Evolutionary conservation across 179 eudicot genomes (phyloP), one percentile per base, ranked within the genome.

Genomic region (Dionaea muscipula): DNA sequence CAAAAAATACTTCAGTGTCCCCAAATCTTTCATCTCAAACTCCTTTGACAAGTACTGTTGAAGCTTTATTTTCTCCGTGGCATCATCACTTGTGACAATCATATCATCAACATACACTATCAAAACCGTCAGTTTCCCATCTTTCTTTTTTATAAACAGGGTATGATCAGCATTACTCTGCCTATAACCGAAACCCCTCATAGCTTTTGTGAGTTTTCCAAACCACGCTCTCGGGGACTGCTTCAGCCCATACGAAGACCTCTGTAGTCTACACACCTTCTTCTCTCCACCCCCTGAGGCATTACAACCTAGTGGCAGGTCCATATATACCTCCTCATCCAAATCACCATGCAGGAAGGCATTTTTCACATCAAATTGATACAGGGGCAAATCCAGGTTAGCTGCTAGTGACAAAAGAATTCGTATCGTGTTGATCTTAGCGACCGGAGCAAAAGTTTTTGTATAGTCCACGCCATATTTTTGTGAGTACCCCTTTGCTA

Each of bases 381-480:
- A n/a, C 15, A 50, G n/a, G 18, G 5, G n/a, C 33, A 3, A 50
- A 23, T 50, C 40, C 25, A 52, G 20, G 41, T 52, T 27, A 2
- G 43, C 11, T 28, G 43, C 41, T 2, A 52, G 41, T 15, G 38
- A 52, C 25, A 52, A 52, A 2, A 52, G 31, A 14, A 52, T 41
- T 52, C 24, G 39, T 5, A 52, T 19, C 31, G 56, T 52, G 16
- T 52, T 51, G 55, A 51, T 33, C 20, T 52, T 52, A 14, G 56
- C n/a, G n/a, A n/a, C n/a, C n/a, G n/a, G n/a, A n/a, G n/a, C n/a
- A n/a, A n/a, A n/a, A n/a, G n/a, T n/a, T 41, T 19, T 23, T 33
- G 56, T 28, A 21, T 52, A 52, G 16, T 28, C 40, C 15, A 52
- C 19, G 23, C 39, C 56, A 52, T 52, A 15, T 23, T 22, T 52